Evolutionary conservation across 1,284 basidiomycete genomes (phyloP).

Genomic region (Ustilago loliicola): DNA sequence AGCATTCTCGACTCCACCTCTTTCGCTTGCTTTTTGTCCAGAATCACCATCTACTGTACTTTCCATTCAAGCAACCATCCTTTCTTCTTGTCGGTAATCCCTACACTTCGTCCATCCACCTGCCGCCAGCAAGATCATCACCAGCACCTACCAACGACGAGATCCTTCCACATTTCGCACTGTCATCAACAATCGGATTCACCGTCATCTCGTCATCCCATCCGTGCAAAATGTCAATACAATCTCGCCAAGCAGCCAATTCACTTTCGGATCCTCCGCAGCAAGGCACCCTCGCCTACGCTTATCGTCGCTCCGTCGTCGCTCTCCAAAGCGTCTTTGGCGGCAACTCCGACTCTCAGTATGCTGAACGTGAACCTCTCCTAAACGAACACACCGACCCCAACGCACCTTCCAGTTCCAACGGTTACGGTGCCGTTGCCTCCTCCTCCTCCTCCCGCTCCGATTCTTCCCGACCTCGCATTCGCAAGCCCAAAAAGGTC

Average conservation of each 20-base stretch:
- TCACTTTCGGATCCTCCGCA: slow-evolving; percentile 49
- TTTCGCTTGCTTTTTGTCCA: too few relatives aligned
- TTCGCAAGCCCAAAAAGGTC: slow-evolving; percentile 74
- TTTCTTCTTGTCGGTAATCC: not conserved
- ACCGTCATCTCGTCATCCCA: not conserved
- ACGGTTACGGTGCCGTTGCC: slow-evolving; percentile 43
- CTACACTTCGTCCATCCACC: not conserved
- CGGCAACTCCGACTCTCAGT: slow-evolving; percentile 36
- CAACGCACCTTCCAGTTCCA: slow-evolving; percentile 14
- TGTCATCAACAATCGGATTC: too few relatives aligned
- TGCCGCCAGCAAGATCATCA: not conserved
- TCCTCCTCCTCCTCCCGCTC: slow-evolving; percentile 23
- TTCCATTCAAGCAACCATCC: too few relatives aligned
- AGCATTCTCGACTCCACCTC: slow-evolving; percentile 6
- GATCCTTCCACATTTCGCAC: too few relatives aligned
- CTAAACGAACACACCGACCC: slow-evolving; percentile 26
- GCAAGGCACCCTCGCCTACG: slow-evolving; percentile 55
- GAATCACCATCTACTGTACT: too few relatives aligned
- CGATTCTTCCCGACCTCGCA: slow-evolving; percentile 27
- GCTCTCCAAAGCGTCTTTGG: slow-evolving; percentile 60
- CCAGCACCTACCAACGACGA: not conserved
- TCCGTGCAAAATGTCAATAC: slow-evolving; percentile 26
- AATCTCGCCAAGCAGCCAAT: slow-evolving; percentile 31
- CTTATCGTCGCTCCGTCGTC: slow-evolving; percentile 59
- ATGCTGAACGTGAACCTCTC: slow-evolving; percentile 58